A percentile compares a stretch with the other conserved stretches of the same genome.
phyloP scores from a whole-genome alignment of 2,329 filamentous ascomycete genomes.

The Salinomyces thailandicus region DNA sequence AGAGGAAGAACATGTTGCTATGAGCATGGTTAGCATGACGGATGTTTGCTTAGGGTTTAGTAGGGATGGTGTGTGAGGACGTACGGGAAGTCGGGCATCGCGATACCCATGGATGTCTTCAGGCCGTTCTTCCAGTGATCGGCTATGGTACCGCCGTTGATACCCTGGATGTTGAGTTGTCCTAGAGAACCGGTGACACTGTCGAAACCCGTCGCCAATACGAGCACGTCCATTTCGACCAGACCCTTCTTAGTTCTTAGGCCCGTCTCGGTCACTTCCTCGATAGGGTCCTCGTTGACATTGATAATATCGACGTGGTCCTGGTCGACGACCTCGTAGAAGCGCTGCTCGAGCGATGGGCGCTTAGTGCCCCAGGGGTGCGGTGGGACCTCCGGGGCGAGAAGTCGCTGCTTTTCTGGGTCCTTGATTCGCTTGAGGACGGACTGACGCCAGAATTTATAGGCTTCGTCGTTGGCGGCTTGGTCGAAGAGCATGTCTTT shows the following conservation, averaged over 20 bases:
- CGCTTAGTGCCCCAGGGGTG: conserved; percentile 42
- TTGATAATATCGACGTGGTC: conserved; percentile 33
- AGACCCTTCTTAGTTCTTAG: conserved; percentile 31
- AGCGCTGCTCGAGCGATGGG: conserved; percentile 35
- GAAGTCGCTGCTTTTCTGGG: conserved; percentile 38
- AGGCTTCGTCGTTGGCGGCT: conserved; percentile 30
- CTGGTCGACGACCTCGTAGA: conserved; percentile 34
- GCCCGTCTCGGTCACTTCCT: conserved; percentile 29
- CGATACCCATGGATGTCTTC: conserved; percentile 32
- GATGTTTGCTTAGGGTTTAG: neutral
- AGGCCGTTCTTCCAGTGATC: conserved; percentile 34
- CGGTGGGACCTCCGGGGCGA: conserved; percentile 44
- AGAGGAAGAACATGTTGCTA: conserved; percentile 33
- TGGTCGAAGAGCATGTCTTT: conserved; percentile 27
- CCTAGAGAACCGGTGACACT: conserved; percentile 26
- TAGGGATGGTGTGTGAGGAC: neutral
- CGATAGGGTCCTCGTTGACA: conserved; percentile 31
- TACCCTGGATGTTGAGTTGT: conserved; percentile 27
- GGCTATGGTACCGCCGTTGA: conserved; percentile 29
- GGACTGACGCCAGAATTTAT: conserved; percentile 29
- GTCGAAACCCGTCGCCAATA: conserved; percentile 38
- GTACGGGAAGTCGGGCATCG: conserved; percentile 20
- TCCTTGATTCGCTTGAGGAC: conserved; percentile 41
- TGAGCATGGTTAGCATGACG: neutral
- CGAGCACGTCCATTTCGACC: conserved; percentile 34